Evolutionary conservation across 176 grass and related monocot genomes (phyloP).

Genomic region (Melocanna baccifera): DNA sequence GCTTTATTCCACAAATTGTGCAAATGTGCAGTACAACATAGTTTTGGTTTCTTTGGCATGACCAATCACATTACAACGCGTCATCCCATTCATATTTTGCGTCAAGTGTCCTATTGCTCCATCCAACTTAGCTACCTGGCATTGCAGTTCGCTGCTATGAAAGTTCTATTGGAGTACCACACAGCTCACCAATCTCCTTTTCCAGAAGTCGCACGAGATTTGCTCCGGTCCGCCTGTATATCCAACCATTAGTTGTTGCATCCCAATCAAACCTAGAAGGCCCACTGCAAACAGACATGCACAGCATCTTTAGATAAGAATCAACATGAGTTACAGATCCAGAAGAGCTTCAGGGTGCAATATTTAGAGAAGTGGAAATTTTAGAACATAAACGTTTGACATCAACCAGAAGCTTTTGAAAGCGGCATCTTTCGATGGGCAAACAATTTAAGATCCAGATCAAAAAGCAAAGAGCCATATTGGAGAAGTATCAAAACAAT

Average conservation of each 20-base stretch:
- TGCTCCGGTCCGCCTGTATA: conserved; percentile 73
- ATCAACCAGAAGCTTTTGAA: background rate
- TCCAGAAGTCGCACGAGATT: conserved; percentile 59
- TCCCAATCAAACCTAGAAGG: conserved; percentile 45
- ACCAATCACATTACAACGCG: background rate
- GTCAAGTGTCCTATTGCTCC: background rate
- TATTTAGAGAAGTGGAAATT: background rate
- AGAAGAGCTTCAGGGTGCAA: background rate
- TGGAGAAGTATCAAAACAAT: background rate
- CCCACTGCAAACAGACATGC: background rate
- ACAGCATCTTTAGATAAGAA: conserved; percentile 4
- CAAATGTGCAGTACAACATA: background rate
- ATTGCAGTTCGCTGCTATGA: background rate
- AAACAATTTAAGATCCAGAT: background rate
- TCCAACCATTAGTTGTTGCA: conserved; percentile 44
- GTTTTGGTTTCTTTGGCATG: background rate
- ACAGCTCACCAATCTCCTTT: conserved; percentile 40
- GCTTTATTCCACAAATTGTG: background rate
- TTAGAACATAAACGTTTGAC: background rate
- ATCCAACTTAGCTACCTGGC: background rate
- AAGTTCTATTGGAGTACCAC: too few relatives aligned
- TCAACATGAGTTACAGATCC: background rate
- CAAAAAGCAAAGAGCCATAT: background rate
- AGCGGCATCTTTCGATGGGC: background rate
- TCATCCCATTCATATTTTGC: background rate